These are phyloP conservation scores for Botrytis medusae DNA, from an alignment of 2,329 filamentous ascomycete genomes.

Conservation along the genomic window DNA sequence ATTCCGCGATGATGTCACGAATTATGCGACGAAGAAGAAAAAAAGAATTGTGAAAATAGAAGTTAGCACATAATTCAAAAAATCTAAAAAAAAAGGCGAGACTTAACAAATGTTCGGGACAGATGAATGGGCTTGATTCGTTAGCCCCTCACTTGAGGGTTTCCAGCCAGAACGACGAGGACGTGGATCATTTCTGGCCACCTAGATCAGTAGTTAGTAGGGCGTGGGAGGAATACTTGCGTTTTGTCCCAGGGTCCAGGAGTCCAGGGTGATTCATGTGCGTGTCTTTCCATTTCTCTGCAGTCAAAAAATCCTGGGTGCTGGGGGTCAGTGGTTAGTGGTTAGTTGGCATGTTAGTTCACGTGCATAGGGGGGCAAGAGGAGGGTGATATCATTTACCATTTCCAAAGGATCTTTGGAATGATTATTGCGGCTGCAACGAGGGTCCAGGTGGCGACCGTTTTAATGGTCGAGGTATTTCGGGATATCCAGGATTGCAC, in stretches of 20 bases:
- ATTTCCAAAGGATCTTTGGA: constrained; percentile 14
- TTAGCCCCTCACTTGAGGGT: constrained; percentile 17
- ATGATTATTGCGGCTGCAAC: constrained; percentile 11
- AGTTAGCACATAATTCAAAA: background rate
- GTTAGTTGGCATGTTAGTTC: background rate
- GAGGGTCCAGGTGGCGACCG: background rate
- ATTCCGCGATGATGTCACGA: background rate
- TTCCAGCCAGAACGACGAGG: constrained; percentile 15
- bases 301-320: background rate
- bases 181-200: constrained; percentile 14
- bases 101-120: background rate
- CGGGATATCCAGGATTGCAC: constrained; percentile 12
- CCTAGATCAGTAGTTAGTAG: background rate
- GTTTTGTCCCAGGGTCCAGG: background rate
- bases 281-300: background rate
- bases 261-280: background rate
- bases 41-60: background rate
- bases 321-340: background rate
- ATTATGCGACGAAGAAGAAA: background rate
- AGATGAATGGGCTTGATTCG: background rate
- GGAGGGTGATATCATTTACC: background rate
- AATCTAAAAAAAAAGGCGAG: background rate
- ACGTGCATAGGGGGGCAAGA: background rate
- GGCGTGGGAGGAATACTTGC: background rate
- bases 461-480: background rate